A percentile compares a stretch with the other conserved stretches of the same genome.
Conservation (phyloP, 129 eudicot species). For the Glebionis coronaria region DNA sequence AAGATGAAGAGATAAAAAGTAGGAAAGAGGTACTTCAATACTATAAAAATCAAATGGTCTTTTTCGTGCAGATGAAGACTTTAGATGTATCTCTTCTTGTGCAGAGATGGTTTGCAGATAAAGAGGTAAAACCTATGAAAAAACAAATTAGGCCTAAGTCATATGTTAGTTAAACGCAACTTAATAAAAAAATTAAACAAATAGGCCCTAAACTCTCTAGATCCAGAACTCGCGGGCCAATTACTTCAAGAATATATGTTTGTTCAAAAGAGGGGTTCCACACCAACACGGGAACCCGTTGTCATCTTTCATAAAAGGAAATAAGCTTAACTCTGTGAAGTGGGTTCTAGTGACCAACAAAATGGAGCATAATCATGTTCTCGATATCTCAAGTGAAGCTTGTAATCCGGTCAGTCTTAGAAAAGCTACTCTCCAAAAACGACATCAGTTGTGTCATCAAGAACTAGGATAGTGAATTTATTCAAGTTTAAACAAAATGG, state of each 20-base stretch:
- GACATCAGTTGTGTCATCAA: conserved; percentile 43
- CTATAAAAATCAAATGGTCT: too few species aligned
- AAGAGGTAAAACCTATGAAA: too few species aligned
- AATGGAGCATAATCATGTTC: conserved; percentile 80
- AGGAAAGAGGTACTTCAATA: too few species aligned
- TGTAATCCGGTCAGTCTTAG: conserved; percentile 47
- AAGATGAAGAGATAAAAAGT: too few species aligned
- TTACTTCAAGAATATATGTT: conserved; percentile 69
- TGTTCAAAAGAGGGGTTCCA: conserved; percentile 88
- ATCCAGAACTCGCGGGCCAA: conserved; percentile 70
- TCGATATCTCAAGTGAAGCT: conserved; percentile 54
- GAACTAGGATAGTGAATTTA: conserved; percentile 77
- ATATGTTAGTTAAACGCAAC: too few species aligned
- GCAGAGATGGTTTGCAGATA: too few species aligned
- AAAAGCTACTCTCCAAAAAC: conserved; percentile 50
- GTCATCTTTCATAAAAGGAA: conserved; percentile 81
- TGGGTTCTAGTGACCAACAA: conserved; percentile 80
- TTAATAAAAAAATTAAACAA: too few species aligned
- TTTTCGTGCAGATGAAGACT: too few species aligned
- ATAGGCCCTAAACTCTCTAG: conserved; percentile 69
- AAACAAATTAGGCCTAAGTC: too few species aligned
- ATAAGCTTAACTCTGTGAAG: conserved; percentile 65
- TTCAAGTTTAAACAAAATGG: too few species aligned
- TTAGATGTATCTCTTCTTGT: too few species aligned
- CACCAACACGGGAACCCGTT: conserved; percentile 71